Evolutionary conservation across 2,329 filamentous ascomycete species (phyloP).

Genomic region (Aspergillus sergii): DNA sequence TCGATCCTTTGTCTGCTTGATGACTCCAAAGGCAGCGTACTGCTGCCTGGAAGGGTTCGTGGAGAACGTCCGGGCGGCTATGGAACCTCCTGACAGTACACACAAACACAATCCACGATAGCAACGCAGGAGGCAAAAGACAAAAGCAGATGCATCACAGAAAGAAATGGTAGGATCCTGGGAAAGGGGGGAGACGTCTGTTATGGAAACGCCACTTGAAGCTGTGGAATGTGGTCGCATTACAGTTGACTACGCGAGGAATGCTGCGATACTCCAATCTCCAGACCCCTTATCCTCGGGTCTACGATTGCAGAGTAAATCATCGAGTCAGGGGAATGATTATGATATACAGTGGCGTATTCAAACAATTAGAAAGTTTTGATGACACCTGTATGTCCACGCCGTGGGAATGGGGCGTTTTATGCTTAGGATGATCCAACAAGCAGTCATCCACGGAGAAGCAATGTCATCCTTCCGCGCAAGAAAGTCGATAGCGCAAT

Average conservation of each 20-base stretch:
- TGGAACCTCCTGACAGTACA: slow-evolving; percentile 10
- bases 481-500: too few species aligned
- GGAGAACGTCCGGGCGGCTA: slow-evolving; percentile 2
- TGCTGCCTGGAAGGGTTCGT: background rate
- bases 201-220: slow-evolving; percentile 29
- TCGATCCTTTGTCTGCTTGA: background rate
- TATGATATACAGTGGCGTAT: background rate
- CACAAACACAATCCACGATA: slow-evolving; percentile 12
- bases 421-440: background rate
- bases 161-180: slow-evolving; percentile 14
- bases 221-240: slow-evolving; percentile 35
- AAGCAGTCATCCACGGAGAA: background rate
- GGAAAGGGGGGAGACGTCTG: slow-evolving; percentile 26
- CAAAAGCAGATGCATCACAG: slow-evolving; percentile 16
- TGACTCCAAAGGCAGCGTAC: background rate
- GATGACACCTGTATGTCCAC: background rate
- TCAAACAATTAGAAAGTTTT: background rate
- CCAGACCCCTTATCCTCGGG: slow-evolving; percentile 11
- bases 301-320: background rate
- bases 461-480: background rate
- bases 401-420: background rate
- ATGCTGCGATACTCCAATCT: slow-evolving; percentile 30
- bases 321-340: background rate
- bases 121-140: slow-evolving; percentile 13
- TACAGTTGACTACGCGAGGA: slow-evolving; percentile 29